phyloP scores from a whole-genome alignment of 257 asterid species.

The Penstemon eatonii region DNA sequence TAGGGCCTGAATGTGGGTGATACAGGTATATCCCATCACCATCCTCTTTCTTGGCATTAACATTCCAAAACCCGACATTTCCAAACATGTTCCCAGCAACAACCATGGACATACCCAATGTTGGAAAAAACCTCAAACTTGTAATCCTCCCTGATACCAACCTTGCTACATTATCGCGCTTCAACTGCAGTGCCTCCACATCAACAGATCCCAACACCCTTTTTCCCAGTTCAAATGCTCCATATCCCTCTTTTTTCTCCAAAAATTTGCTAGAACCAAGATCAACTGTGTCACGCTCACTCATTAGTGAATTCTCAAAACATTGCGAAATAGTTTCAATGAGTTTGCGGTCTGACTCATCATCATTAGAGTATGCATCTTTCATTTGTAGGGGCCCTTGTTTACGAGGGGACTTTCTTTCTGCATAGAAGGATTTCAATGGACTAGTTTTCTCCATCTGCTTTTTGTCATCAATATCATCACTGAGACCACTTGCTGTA shows the following conservation, averaged over 20 bases:
- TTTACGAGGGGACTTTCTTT: constrained; percentile 28
- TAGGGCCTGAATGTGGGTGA: constrained; percentile 75
- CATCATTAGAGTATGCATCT: constrained; percentile 53
- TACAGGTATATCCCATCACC: constrained; percentile 66
- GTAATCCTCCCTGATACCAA: constrained; percentile 73
- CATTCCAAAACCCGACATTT: constrained; percentile 82
- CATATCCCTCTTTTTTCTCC: constrained; percentile 23
- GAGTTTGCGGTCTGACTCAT: constrained; percentile 44
- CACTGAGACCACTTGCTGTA: constrained; percentile 55
- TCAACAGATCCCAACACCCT: constrained; percentile 43
- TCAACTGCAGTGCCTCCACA: constrained; percentile 55
- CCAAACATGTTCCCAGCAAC: constrained; percentile 86
- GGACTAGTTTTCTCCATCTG: constrained; percentile 15
- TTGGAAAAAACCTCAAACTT: constrained; percentile 64
- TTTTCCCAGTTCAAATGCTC: constrained; percentile 25
- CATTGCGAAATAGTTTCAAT: constrained; percentile 34
- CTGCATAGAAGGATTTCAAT: constrained; percentile 18
- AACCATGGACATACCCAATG: constrained; percentile 54
- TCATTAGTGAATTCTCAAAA: constrained; percentile 26
- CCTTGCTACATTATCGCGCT: constrained; percentile 62
- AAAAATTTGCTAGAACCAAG: constrained; percentile 19
- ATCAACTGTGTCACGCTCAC: constrained; percentile 25
- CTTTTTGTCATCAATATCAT: constrained; percentile 41
- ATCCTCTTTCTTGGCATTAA: constrained; percentile 54
- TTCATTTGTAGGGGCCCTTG: constrained; percentile 57